phyloP scores from a whole-genome alignment of 179 eudicot genomes.

The Beta lomatogona region DNA sequence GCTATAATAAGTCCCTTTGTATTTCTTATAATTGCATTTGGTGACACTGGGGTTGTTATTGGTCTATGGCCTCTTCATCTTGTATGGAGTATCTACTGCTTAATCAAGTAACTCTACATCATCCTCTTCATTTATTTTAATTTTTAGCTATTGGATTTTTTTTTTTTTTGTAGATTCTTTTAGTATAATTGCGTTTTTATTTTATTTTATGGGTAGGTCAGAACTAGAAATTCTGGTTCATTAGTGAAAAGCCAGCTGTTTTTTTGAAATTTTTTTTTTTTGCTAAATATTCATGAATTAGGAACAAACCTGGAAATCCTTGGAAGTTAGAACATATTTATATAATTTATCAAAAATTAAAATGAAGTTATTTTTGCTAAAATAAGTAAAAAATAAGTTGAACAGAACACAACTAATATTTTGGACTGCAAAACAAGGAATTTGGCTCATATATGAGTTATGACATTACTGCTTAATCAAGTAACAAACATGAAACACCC shows the following conservation, averaged over 20 bases:
- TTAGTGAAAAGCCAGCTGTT: too few relatives aligned
- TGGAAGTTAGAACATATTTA: too few relatives aligned
- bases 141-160: neutral
- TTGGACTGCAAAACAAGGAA: neutral
- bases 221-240: neutral
- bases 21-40: slow-evolving; percentile 14
- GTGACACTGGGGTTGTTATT: slow-evolving; percentile 19
- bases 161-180: neutral
- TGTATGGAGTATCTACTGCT: slow-evolving; percentile 27
- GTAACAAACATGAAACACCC: too few relatives aligned
- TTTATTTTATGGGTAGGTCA: neutral
- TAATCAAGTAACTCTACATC: slow-evolving; percentile 11
- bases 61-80: slow-evolving; percentile 32
- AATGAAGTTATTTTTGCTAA: too few relatives aligned
- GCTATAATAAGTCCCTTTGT: slow-evolving; percentile 19
- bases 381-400: neutral
- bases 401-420: too few relatives aligned
- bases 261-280: too few relatives aligned
- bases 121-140: too few relatives aligned
- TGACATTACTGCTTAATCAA: too few relatives aligned
- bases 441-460: neutral
- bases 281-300: too few relatives aligned
- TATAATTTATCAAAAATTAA: too few relatives aligned
- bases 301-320: too few relatives aligned
- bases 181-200: neutral